Conservation (phyloP, 306 rosid genomes). For the Senna tora region DNA sequence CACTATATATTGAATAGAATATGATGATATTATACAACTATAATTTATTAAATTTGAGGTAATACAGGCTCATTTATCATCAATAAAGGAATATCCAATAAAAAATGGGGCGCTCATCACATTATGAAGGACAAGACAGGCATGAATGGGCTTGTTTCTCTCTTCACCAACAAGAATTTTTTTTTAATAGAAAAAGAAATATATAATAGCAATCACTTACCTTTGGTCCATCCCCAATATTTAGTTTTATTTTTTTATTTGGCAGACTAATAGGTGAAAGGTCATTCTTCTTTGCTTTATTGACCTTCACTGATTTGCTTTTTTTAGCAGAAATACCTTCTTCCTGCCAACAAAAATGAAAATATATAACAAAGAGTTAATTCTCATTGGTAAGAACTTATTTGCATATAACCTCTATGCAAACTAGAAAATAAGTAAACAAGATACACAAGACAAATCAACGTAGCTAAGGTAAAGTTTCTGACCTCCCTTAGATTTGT, state of each 20-base stretch:
- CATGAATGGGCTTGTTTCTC: conserved; percentile 9
- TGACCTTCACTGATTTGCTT: conserved; percentile 65
- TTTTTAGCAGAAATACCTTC: conserved; percentile 55
- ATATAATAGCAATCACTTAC: conserved; percentile 47
- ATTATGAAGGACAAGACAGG: not conserved
- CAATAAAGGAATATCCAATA: not conserved
- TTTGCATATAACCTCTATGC: conserved; percentile 15
- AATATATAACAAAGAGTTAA: conserved; percentile 12
- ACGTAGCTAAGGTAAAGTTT: conserved; percentile 24
- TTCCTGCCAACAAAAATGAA: conserved; percentile 55
- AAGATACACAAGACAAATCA: conserved; percentile 25
- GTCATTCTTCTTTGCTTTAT: conserved; percentile 67
- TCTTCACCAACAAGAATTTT: conserved; percentile 1
- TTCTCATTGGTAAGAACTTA: not conserved
- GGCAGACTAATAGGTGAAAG: conserved; percentile 47
- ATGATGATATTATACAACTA: not conserved
- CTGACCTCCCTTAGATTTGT: conserved; percentile 67
- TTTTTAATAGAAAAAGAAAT: too few relatives aligned
- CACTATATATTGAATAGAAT: not conserved
- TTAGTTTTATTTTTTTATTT: conserved; percentile 78
- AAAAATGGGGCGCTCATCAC: not conserved
- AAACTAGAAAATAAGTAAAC: conserved; percentile 25
- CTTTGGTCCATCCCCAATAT: conserved; percentile 83
- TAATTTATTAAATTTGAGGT: not conserved
- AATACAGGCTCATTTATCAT: not conserved